Evolutionary conservation across 2,329 filamentous ascomycete genomes (phyloP).

Genomic region (Ophiostoma sp.): DNA sequence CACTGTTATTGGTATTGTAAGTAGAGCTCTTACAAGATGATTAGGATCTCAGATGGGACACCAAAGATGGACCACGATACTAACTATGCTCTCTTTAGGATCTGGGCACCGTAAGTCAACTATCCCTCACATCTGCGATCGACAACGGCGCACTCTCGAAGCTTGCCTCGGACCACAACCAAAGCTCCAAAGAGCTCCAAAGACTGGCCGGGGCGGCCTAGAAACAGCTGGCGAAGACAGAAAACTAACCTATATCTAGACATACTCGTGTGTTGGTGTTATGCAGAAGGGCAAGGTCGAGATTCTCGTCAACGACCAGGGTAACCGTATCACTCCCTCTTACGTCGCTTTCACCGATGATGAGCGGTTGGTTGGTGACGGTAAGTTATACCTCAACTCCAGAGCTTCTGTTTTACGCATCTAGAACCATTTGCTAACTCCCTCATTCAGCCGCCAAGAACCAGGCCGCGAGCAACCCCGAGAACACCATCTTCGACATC

Average conservation of each 20-base stretch:
- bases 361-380: constrained; percentile 94
- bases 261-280: constrained; percentile 86
- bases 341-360: constrained; percentile 97
- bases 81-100: constrained; percentile 42
- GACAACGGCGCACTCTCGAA: background rate
- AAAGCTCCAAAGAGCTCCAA: background rate
- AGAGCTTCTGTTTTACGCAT: background rate
- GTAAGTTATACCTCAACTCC: constrained; percentile 8
- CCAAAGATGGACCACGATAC: constrained; percentile 6
- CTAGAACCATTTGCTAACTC: background rate
- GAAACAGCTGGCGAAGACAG: background rate
- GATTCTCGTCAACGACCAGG: constrained; percentile 92
- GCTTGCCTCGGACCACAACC: background rate
- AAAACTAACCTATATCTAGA: constrained; percentile 41
- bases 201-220: background rate
- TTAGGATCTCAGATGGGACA: background rate
- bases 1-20: constrained; percentile 85
- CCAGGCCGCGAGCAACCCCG: constrained; percentile 80
- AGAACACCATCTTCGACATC: constrained; percentile 75
- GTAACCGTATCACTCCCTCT: constrained; percentile 92
- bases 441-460: constrained; percentile 71
- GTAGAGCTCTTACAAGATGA: constrained; percentile 35
- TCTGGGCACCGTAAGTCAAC: constrained; percentile 65
- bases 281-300: constrained; percentile 96
- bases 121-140: background rate